Base-by-base conservation (phyloP, 2,329 filamentous ascomycete species). In the Claviceps pazoutovae region DNA sequence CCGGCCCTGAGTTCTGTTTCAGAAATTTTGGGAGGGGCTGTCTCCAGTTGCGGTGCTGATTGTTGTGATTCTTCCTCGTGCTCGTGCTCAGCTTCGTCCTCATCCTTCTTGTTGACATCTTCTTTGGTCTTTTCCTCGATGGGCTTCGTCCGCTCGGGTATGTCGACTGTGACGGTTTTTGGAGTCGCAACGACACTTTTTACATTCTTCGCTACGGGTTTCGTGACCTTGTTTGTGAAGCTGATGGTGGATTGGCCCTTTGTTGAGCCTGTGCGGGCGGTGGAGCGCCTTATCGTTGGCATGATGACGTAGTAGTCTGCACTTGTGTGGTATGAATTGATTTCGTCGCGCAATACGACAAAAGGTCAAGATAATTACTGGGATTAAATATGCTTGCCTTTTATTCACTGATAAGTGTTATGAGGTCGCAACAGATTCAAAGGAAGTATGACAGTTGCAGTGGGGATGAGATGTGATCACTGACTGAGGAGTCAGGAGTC, bases 1-100 rank as follows among this genome's bases (percentile, higher is more conserved):
- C 79, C 73, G 1, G 88, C 89, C 54, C 68, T 69, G 23, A 74
- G 58, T 59, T 86, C 76, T 5, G 66, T 69, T 54, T 73, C 74
- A 6, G 71, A 72, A 62, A 75, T 78, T 58, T 72, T 61, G 2
- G 59, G 60, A 26, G 54, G 60, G 39, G 64, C 62, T 9, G 66
- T 61, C 3, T 65, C 59, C 0, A 55, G 55, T 50, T 64, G 61
- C 2, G 37, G 23, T 21, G 60, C 50, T 30, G 11, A 3, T 30
- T 30, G 56, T 50, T 64, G 61, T 4, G 37, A 19, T 17, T 60
- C 50, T 30, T 57, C 55, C 5, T 60, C 53, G n/a, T 61, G 57
- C 16, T 64, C 59, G 13, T 61, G 57, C 16, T 49, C 53, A 9
- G 56, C 58, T n/a, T 57, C 56, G 42, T 62, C 53, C 2, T 60